Percentiles rank a stretch among this genome's conserved stretches.
Conservation (phyloP, 2,329 filamentous ascomycete genomes). For the Alternaria longipes region DNA sequence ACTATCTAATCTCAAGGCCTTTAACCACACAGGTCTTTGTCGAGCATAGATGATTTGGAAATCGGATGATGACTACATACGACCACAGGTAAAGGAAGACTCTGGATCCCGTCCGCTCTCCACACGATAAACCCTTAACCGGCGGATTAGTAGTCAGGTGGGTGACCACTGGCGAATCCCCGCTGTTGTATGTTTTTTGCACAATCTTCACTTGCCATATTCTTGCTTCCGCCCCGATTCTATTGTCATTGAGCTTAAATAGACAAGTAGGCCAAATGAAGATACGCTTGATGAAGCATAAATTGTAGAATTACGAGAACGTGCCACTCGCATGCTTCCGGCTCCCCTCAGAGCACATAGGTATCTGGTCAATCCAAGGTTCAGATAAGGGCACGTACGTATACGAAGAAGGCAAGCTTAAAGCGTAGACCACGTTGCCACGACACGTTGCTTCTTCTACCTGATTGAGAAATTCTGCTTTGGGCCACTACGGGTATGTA, state of each 20-base stretch:
- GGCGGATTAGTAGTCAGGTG: slow-evolving; percentile 12
- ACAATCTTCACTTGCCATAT: background rate
- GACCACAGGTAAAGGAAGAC: slow-evolving; percentile 18
- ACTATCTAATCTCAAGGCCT: background rate
- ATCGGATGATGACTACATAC: slow-evolving; percentile 10
- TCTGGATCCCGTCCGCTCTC: slow-evolving; percentile 19
- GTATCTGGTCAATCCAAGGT: background rate
- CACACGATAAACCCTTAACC: slow-evolving; percentile 19
- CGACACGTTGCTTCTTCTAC: background rate
- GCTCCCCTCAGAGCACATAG: background rate
- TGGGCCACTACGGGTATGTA: slow-evolving; percentile 5
- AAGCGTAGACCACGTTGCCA: slow-evolving; percentile 1
- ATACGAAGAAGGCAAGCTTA: background rate
- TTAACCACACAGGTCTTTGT: background rate
- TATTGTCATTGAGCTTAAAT: background rate
- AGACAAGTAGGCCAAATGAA: background rate
- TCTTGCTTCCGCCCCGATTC: background rate
- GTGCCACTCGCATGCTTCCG: slow-evolving; percentile 2
- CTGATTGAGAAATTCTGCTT: background rate
- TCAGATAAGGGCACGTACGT: background rate
- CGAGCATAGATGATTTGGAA: background rate
- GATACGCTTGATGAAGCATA: background rate
- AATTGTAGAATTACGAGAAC: background rate
- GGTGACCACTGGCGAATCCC: slow-evolving; percentile 16
- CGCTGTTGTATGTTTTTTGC: slow-evolving; percentile 17